Percentiles rank a stretch among this genome's conserved stretches.
Conservation (phyloP, 148 eudicot species). For the Cornus kousa region DNA sequence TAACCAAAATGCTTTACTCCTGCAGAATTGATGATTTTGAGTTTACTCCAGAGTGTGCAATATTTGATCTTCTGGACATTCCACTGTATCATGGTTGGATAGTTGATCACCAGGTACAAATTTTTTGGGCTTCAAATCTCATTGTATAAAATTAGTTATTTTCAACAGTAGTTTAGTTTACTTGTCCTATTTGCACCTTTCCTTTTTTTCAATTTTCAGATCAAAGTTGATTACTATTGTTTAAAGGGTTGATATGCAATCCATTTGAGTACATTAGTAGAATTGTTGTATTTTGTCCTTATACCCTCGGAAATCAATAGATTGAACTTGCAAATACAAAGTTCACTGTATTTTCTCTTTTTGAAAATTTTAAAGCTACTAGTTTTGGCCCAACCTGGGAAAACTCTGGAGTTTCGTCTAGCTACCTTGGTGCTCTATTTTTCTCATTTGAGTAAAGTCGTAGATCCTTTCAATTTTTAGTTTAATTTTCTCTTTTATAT, state of each 20-base stretch:
- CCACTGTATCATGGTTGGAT: constrained; percentile 98
- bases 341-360: neutral
- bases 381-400: neutral
- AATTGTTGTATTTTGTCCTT: neutral
- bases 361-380: neutral
- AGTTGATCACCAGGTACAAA: constrained; percentile 90
- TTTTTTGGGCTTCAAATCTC: constrained; percentile 2
- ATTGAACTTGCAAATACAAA: neutral
- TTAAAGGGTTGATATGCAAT: neutral
- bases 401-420: neutral
- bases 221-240: neutral
- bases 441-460: neutral
- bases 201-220: neutral
- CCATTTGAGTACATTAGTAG: neutral
- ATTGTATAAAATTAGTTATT: neutral
- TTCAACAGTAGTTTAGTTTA: neutral
- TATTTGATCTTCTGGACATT: constrained; percentile 88
- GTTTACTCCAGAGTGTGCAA: constrained; percentile 92
- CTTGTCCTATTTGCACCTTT: neutral
- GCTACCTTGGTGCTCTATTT: neutral
- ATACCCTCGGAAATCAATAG: neutral
- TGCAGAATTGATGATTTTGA: constrained; percentile 94
- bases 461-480: neutral
- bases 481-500: neutral
- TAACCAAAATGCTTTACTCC: constrained; percentile 4